A percentile compares a stretch with the other conserved stretches of the same genome.
These are phyloP conservation scores for Debaryomyces maramus DNA, from an alignment of 805 yeast genomes.

Conservation along the genomic window DNA sequence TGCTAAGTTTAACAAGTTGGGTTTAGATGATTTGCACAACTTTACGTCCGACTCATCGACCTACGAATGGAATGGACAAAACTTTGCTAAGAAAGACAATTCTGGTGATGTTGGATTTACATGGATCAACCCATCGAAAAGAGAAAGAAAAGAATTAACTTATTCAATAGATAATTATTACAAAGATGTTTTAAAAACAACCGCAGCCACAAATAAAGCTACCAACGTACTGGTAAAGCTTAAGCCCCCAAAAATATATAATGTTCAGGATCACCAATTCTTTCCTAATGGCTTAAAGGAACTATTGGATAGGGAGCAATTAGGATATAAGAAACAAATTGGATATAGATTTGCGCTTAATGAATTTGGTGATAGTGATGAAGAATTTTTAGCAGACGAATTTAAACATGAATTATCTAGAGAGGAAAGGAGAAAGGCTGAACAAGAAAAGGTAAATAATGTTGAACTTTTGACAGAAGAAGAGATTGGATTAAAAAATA, in stretches of 20 bases:
- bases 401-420: slow-evolving; percentile 37
- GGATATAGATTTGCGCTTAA: slow-evolving; percentile 57
- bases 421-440: slow-evolving; percentile 42
- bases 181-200: slow-evolving; percentile 60
- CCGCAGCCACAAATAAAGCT: slow-evolving; percentile 11
- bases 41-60: slow-evolving; percentile 87
- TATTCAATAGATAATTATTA: slow-evolving; percentile 77
- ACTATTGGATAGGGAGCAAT: slow-evolving; percentile 62
- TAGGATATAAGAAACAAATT: slow-evolving; percentile 59
- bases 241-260: slow-evolving; percentile 62
- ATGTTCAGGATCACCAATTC: slow-evolving; percentile 74
- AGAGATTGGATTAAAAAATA: slow-evolving; percentile 54
- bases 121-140: slow-evolving; percentile 74
- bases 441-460: slow-evolving; percentile 53
- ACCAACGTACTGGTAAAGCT: slow-evolving; percentile 27
- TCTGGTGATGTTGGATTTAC: slow-evolving; percentile 41
- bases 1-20: slow-evolving; percentile 79
- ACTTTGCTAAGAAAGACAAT: slow-evolving; percentile 59
- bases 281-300: slow-evolving; percentile 55
- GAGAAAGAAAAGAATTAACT: slow-evolving; percentile 77
- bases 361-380: slow-evolving; percentile 61
- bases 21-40: slow-evolving; percentile 90
- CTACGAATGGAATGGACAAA: slow-evolving; percentile 95
- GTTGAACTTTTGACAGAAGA: slow-evolving; percentile 64
- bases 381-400: slow-evolving; percentile 50